Evolutionary conservation across 2,329 filamentous ascomycete genomes (phyloP).

Genomic region (Pseudocercospora eumusae): DNA sequence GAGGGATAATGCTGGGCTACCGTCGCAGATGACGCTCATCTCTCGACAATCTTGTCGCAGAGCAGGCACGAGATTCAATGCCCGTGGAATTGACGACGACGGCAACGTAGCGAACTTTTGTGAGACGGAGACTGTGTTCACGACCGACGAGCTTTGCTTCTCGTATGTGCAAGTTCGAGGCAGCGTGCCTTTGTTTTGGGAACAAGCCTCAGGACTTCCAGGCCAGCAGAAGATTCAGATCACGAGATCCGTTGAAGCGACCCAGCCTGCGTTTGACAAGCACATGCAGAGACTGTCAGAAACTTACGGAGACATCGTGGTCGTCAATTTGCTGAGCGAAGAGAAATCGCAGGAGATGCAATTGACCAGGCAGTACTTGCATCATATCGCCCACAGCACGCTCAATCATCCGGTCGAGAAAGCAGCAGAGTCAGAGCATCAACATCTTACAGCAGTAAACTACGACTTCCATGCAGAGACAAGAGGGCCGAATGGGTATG

Average conservation of each 20-base stretch:
- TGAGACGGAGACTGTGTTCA: conserved; percentile 94
- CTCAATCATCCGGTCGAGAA: conserved; percentile 57
- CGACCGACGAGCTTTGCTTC: conserved; percentile 76
- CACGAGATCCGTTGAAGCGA: conserved; percentile 83
- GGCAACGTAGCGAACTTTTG: conserved; percentile 98
- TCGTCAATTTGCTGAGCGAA: conserved; percentile 91
- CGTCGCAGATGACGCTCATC: conserved; percentile 83
- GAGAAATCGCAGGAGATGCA: conserved; percentile 84
- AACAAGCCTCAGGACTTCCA: conserved; percentile 84
- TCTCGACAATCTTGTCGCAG: conserved; percentile 86
- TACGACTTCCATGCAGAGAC: conserved; percentile 98
- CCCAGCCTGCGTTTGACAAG: conserved; percentile 91
- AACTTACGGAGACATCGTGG: conserved; percentile 85
- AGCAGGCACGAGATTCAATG: conserved; percentile 93
- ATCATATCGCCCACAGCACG: conserved; percentile 73
- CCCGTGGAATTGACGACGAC: conserved; percentile 95
- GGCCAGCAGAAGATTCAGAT: conserved; percentile 93
- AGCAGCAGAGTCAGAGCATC: conserved; percentile 61
- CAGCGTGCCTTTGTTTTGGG: conserved; percentile 96
- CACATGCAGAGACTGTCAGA: conserved; percentile 87
- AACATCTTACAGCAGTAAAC: conserved; percentile 76
- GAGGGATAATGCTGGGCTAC: conserved; percentile 66
- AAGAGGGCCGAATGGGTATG: conserved; percentile 80
- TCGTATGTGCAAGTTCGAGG: conserved; percentile 92
- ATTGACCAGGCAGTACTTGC: conserved; percentile 74